These are phyloP conservation scores for Kwoniella botswanensis DNA, from an alignment of 768 basidiomycete genomes.

Conservation along the genomic window DNA sequence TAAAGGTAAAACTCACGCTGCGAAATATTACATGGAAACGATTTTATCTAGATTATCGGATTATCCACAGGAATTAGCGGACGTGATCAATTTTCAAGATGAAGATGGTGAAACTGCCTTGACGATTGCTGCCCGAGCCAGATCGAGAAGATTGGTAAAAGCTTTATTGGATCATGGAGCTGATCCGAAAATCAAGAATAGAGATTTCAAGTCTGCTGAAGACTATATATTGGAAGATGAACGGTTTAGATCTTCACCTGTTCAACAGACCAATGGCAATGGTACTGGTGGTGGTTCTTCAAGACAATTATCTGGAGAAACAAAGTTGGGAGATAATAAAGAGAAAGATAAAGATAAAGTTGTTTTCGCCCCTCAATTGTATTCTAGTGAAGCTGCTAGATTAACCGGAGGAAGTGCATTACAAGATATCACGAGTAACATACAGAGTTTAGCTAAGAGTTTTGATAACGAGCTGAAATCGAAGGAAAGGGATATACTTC, in stretches of 20 bases:
- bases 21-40: conserved; percentile 98
- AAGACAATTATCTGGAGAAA: conserved; percentile 13
- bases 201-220: conserved; percentile 94
- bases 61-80: conserved; percentile 93
- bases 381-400: conserved; percentile 83
- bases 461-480: conserved; percentile 91
- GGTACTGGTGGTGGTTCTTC: conserved; percentile 7
- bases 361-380: conserved; percentile 66
- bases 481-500: conserved; percentile 87
- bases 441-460: conserved; percentile 83
- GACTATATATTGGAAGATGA: conserved; percentile 99
- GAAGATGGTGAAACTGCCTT: conserved; percentile 98
- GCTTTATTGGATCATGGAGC: conserved; percentile 94
- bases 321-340: background rate
- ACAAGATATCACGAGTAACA: conserved; percentile 80
- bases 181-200: conserved; percentile 90
- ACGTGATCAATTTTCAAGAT: conserved; percentile 98
- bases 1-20: conserved; percentile 96
- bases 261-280: conserved; percentile 60
- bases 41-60: conserved; percentile 83
- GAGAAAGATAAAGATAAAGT: conserved; percentile 11
- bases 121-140: conserved; percentile 92
- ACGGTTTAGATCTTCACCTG: conserved; percentile 89
- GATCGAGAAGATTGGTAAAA: conserved; percentile 93
- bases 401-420: conserved; percentile 82